Evolutionary conservation across 176 grass and related monocot genomes (phyloP), one percentile per base, ranked within the genome.

Genomic region (Eleusine coracana): DNA sequence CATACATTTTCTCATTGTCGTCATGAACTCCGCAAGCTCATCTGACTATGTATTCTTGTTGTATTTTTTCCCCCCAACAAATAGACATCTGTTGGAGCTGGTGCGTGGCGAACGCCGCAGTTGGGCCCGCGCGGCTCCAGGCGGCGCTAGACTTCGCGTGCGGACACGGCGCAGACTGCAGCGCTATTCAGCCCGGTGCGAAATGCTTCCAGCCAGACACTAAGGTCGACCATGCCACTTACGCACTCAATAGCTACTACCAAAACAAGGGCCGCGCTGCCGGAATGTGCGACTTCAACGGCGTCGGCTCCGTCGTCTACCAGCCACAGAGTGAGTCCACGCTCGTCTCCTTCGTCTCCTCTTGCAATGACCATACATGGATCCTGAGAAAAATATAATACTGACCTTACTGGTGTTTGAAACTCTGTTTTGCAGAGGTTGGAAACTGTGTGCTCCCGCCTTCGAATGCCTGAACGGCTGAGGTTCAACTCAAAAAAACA

Each of bases 281-380:
- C 58, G n/a, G n/a, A 9, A 10, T 2, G 8, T 61, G 58, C 58
- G n/a, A 61, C n/a, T 61, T 61, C 58, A 61, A 61, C 58, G 58
- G 58, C 8, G n/a, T 23, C 8, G 58, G 3, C 58, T 61, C 58
- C n/a, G 58, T 61, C 2, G 58, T 61, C n/a, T 61, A 60, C 66
- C 36, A 60, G 37, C 20, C 21, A 7, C 85, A 79, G 5, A 79
- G 88, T 90, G 54, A 90, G 81, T 83, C 41, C 15, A 4, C 5
- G 13, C 10, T n/a, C 9, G 0, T 6, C 10, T 10, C 3, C 18
- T 4, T 6, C 25, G n/a, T 63, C 60, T 14, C 27, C 27, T 15
- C 10, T 28, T 65, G 52, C 52, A 21, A 3, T 60, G 5, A 10
- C 21, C 21, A 9, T 60, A 9, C 21, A 11, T 61, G 54, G 54